Conservation (phyloP, 352 stramenopile species). For the Phytophthora parvispora region DNA sequence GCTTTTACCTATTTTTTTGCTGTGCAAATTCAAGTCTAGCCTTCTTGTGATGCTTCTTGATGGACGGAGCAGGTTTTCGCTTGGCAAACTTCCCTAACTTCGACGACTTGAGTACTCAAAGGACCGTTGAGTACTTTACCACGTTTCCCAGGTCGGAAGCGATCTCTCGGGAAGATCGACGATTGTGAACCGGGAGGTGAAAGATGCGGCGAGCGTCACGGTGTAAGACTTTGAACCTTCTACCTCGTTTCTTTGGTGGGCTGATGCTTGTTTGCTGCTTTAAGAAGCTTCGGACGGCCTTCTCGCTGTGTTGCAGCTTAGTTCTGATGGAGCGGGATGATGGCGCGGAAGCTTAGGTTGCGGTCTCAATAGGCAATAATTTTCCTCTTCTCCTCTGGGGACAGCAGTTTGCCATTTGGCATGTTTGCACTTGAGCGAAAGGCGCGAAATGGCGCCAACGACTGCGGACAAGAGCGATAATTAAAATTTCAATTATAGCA, state of each 20-base stretch:
- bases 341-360: neutral
- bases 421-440: neutral
- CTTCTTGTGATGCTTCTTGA: conserved; percentile 18
- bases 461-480: no score
- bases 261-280: neutral
- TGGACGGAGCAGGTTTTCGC: conserved; percentile 1
- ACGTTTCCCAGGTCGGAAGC: neutral
- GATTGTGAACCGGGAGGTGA: neutral
- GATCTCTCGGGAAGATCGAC: neutral
- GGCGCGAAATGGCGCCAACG: no score
- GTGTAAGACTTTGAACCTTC: neutral
- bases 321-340: no score
- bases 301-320: neutral
- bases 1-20: neutral
- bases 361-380: neutral
- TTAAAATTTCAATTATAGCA: no score
- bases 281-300: neutral
- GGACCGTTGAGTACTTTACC: conserved; percentile 2
- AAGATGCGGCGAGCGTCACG: neutral
- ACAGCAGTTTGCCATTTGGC: neutral
- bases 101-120: neutral
- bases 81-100: conserved; percentile 15
- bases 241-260: neutral
- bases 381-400: neutral
- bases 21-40: neutral